Base-by-base conservation (phyloP, 2,329 filamentous ascomycete genomes). In the Aschersonia sp. region DNA sequence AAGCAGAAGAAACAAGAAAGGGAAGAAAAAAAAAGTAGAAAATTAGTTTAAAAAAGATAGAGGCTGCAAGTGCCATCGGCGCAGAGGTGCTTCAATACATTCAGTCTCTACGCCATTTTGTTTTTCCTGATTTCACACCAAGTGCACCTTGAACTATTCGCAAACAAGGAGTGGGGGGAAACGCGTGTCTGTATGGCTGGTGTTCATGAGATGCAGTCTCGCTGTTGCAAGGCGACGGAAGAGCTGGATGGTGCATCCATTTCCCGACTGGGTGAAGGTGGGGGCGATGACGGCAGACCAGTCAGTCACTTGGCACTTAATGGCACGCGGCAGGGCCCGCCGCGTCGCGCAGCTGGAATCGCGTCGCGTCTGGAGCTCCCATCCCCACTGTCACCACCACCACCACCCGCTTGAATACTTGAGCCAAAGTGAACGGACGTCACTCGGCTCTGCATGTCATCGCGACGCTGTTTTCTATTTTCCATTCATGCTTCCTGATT, bases 281-380 rank as follows among this genome's bases (percentile, higher is more conserved):
- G 30, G 30, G 43, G 30, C 43, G 30, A 44, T 44, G 43, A 30
- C 41, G 14, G 37, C n/a, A 40, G 9, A 40, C n/a, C 12, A 8
- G 12, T 43, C 22, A 22, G 22, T 22, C 22, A 22, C 22, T 22
- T 22, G 22, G 22, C 22, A 22, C 22, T 41, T 42, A 9, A 14
- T 42, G n/a, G 35, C 9, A 46, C 46, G 46, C 44, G 48, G 43
- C 10, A 46, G 32, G 33, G 35, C 46, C 43, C 41, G 49, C 46
- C 39, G 29, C 51, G 52, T 55, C 51, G 47, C 53, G 55, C 50
- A 47, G 47, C 47, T 44, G 43, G 39, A 50, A 51, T 47, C 52
- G 53, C 60, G 60, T 60, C 56, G 60, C 57, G 58, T 63, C 53
- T 31, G 30, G 52, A 61, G 50, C 54, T 60, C 54, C 54, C 35